Evolutionary conservation across 2,329 filamentous ascomycete species (phyloP), one percentile per base, ranked within the genome.

Genomic region (Trichothecium sympodiale): DNA sequence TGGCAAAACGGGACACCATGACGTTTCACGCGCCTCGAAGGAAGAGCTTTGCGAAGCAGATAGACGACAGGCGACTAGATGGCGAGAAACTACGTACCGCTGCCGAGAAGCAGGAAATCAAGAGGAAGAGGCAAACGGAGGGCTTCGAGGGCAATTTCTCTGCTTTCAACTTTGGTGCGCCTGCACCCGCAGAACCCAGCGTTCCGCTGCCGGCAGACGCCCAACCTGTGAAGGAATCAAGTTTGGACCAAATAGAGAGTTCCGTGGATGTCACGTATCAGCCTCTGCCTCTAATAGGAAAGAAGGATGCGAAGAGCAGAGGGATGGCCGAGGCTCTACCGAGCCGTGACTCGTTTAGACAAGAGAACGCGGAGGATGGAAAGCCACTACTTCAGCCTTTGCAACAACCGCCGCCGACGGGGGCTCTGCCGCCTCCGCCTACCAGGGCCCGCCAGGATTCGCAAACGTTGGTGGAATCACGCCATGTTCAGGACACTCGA

Each of bases 1-100:
- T 48, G n/a, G 66, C 69, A 4, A 67, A 64, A 47, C 64, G 69
- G 23, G 67, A 74, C 30, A 71, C 67, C 2, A 45, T 69, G 12
- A 64, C 64, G 0, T 61, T 68, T 15, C 59, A 60, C 41, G 56
- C 60, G 0, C 57, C 65, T 2, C 57, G 62, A 15, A 57, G 64
- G 26, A 57, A 59, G 31, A 74, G 70, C 44, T 55, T 72, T 36
- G 61, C 63, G 4, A 65, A 67, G 54, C 62, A 63, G 38, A 56
- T 71, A 10, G 64, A 70, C 25, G 54, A 57, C 9, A 8, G 31
- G 41, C 25, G 39, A 17, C 26, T 20, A 12, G 13, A 15, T 4
- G 12, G 18, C 7, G 23, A 33, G 28, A 26, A 35, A 14, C 20
- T 25, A 25, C 20, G 23, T 7, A 23, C 37, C 7, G 47, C 51